A percentile compares a stretch with the other conserved stretches of the same genome.
These are phyloP conservation scores for Senna tora DNA, from an alignment of 306 rosid genomes.

Conservation along the genomic window DNA sequence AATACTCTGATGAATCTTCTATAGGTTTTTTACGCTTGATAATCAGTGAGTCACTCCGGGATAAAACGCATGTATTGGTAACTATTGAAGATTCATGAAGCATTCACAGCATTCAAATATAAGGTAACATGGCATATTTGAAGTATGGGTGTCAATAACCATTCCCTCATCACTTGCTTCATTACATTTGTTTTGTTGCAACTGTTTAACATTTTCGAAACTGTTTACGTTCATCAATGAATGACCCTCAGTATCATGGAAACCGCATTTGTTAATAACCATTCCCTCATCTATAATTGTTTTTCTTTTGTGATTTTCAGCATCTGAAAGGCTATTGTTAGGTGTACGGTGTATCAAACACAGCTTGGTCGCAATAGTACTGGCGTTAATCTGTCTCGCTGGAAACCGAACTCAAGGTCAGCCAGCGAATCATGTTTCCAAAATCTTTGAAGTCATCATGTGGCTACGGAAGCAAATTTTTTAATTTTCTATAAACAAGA, in stretches of 20 bases:
- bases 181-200: not conserved
- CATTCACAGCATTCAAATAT: no score
- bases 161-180: not conserved
- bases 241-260: not conserved
- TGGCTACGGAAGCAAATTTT: slow-evolving; percentile 8
- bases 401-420: slow-evolving; percentile 38
- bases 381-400: slow-evolving; percentile 58
- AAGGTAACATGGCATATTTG: slow-evolving; percentile 51
- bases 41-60: slow-evolving; percentile 56
- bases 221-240: not conserved
- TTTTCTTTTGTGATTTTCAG: slow-evolving; percentile 43
- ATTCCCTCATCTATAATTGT: not conserved
- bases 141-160: not conserved
- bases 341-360: slow-evolving; percentile 73
- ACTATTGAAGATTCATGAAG: no score
- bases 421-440: slow-evolving; percentile 44
- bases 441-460: slow-evolving; percentile 43
- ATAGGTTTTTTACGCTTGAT: slow-evolving; percentile 54
- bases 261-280: not conserved
- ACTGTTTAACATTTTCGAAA: not conserved
- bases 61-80: slow-evolving; percentile 9
- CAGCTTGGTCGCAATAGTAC: slow-evolving; percentile 72
- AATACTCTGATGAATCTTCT: no score
- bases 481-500: slow-evolving; percentile 8
- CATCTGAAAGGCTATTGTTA: slow-evolving; percentile 70